phyloP scores from a whole-genome alignment of 805 yeast species.

The Kregervanrija pseudodelftensis region DNA sequence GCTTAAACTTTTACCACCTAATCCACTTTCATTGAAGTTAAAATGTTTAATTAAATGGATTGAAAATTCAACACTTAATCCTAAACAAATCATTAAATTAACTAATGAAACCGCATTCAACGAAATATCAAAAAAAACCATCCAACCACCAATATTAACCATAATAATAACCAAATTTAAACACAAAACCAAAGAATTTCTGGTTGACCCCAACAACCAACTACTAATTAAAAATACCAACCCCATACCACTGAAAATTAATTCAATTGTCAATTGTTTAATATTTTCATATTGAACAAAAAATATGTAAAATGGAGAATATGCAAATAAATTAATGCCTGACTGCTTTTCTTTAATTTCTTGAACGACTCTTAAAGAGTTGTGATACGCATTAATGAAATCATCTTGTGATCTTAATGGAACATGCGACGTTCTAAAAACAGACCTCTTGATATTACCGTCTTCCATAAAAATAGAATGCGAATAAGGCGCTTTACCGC shows the following conservation, averaged over 20 bases:
- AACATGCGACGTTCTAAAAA: slow-evolving; percentile 72
- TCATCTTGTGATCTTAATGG: slow-evolving; percentile 80
- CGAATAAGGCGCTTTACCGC: slow-evolving; percentile 90
- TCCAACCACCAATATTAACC: slow-evolving; percentile 69
- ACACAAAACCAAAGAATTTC: slow-evolving; percentile 50
- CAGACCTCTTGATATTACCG: slow-evolving; percentile 42
- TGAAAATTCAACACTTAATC: slow-evolving; percentile 90
- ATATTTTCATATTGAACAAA: slow-evolving; percentile 82
- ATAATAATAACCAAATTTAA: slow-evolving; percentile 57
- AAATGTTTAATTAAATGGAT: slow-evolving; percentile 80
- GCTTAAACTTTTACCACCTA: slow-evolving; percentile 2
- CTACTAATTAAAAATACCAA: slow-evolving; percentile 46
- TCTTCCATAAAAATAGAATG: slow-evolving; percentile 41
- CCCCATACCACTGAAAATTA: slow-evolving; percentile 45
- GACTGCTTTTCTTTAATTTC: slow-evolving; percentile 38
- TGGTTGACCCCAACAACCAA: slow-evolving; percentile 57
- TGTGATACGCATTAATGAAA: slow-evolving; percentile 71
- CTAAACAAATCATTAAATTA: slow-evolving; percentile 85
- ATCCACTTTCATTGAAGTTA: slow-evolving; percentile 27
- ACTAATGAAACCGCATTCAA: slow-evolving; percentile 87
- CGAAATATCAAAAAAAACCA: slow-evolving; percentile 68
- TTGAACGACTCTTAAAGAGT: slow-evolving; percentile 58
- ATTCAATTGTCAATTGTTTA: slow-evolving; percentile 45
- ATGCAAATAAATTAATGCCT: slow-evolving; percentile 64
- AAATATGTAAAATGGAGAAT: slow-evolving; percentile 87